Base-by-base conservation (phyloP, 1,284 basidiomycete genomes). In the Fistulina hepatica region DNA sequence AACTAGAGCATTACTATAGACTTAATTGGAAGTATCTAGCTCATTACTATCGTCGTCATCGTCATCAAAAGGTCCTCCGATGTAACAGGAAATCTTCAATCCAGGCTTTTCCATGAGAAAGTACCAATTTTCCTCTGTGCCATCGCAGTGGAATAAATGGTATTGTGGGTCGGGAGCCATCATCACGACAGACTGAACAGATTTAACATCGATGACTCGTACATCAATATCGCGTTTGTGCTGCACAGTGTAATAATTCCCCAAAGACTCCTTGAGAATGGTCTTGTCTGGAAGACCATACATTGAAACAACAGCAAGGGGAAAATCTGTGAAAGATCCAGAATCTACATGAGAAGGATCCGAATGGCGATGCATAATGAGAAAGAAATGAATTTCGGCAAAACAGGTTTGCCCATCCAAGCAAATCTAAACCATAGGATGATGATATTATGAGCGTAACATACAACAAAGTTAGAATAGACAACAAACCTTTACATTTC, bases 331-430 rank as follows among this genome's bases (percentile, higher is more conserved):
- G 36, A 22, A 11, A 6, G 2, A 6, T 7, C 22, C 15, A 19
- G 19, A n/a, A 16, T 22, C 34, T n/a, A n/a, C n/a, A n/a, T n/a
- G n/a, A n/a, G n/a, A n/a, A n/a, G n/a, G n/a, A n/a, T n/a, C n/a
- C n/a, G n/a, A n/a, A 13, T 17, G 21, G 11, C 40, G 19, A 1
- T 22, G 19, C 4, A 34, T 13, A 12, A 22, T 7, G 6, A 41
- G 12, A 16, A 36, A 46, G 28, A 46, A 46, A 15, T 39, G 42
- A 17, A 41, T 23, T 33, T 46, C 44, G 4, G 26, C 44, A 9
- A 40, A 9, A 15, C 12, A 11, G 5, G 31, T 26, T n/a, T 37
- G 15, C 21, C 37, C 44, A 10, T 28, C n/a, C 2, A 40, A 16
- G n/a, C 33, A 4, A 11, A 42, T 4, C 44, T 45, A 23, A 3